Base-by-base conservation (phyloP, 139 green algal genomes). In the Chlamydomonas applanata region DNA sequence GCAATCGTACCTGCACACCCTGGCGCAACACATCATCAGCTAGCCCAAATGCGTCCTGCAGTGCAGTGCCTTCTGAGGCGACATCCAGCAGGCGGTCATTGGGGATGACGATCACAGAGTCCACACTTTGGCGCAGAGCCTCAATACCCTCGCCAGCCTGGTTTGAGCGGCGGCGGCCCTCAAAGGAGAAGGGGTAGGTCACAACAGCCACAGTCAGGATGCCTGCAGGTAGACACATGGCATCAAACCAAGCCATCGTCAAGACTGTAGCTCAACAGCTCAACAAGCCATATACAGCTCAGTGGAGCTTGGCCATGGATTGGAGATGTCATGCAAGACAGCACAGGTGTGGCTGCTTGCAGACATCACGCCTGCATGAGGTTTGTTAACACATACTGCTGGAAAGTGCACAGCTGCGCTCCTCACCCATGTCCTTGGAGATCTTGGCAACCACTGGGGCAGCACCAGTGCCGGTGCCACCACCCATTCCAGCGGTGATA, bases 11-110 rank as follows among this genome's bases (percentile, higher is more conserved):
- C 79, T 89, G 84, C 66, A 89, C 85, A 56, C 83, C 91, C 89
- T 98, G 94, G 24, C 94, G 78, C 69, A 99, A 85, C 71, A 99
- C 95, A 76, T 98, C 94, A 75, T 99, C 96, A 1, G 96, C 95
- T 34, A 98, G 81, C 29, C 92, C 79, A 82, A 99, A 99, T 3
- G 96, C 94, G 61, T 99, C 94, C 73, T 96, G 89, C 33, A 99
- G 83, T 14, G 93, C 89, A 0, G 94, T 97, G 75, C 64, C 74
- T 56, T 92, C 86, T 17, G 77, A 79, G 24, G 95, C 92, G 30
- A 97, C 92, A 66, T 97, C 91, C 73, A 99, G 89, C 79, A 96
- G 79, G 68, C 85, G 81, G 86, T 98, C 94, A 75, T 98, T 98
- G 56, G 93, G 92, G 56, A 98, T 96, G 57, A 97, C 88, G 61